phyloP scores from a whole-genome alignment of 2,329 filamentous ascomycete genomes.

The Colletotrichum trifolii region DNA sequence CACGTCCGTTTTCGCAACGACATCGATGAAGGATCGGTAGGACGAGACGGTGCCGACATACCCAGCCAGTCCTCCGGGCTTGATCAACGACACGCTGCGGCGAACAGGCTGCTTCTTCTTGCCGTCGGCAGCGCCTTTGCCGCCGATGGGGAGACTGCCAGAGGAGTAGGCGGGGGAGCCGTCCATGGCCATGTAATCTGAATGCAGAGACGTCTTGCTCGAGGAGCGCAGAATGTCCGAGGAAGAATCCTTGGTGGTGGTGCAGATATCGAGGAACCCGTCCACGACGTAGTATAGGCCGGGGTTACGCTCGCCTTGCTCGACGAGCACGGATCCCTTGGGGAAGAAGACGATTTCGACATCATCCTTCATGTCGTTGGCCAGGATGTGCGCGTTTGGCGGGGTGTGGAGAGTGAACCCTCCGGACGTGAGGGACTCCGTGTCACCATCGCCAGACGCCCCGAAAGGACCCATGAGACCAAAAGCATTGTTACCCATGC shows the following conservation, averaged over 20 bases:
- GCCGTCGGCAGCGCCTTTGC: slow-evolving; percentile 46
- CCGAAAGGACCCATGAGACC: slow-evolving; percentile 91
- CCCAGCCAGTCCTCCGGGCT: slow-evolving; percentile 92
- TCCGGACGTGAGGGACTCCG: slow-evolving; percentile 84
- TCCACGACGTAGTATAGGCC: slow-evolving; percentile 98
- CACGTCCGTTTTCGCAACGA: slow-evolving; percentile 97
- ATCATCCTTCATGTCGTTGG: slow-evolving; percentile 87
- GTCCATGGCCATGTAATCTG: slow-evolving; percentile 26
- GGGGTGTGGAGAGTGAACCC: slow-evolving; percentile 70
- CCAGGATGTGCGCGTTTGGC: slow-evolving; percentile 73
- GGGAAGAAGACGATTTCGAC: slow-evolving; percentile 98
- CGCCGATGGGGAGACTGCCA: slow-evolving; percentile 38
- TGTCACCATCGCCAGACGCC: slow-evolving; percentile 80
- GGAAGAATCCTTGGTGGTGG: slow-evolving; percentile 73
- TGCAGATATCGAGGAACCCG: slow-evolving; percentile 93
- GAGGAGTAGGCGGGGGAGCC: slow-evolving; percentile 33
- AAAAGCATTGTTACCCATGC: slow-evolving; percentile 84
- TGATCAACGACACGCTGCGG: slow-evolving; percentile 88
- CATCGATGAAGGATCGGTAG: slow-evolving; percentile 95
- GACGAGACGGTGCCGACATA: slow-evolving; percentile 96
- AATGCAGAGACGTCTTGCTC: slow-evolving; percentile 44
- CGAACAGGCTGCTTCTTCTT: slow-evolving; percentile 60
- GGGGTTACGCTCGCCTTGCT: slow-evolving; percentile 96
- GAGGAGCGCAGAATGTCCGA: slow-evolving; percentile 54
- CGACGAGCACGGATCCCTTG: slow-evolving; percentile 91